Base-by-base conservation (phyloP, 345 rosid genomes). In the Eucalyptus paniculata region DNA sequence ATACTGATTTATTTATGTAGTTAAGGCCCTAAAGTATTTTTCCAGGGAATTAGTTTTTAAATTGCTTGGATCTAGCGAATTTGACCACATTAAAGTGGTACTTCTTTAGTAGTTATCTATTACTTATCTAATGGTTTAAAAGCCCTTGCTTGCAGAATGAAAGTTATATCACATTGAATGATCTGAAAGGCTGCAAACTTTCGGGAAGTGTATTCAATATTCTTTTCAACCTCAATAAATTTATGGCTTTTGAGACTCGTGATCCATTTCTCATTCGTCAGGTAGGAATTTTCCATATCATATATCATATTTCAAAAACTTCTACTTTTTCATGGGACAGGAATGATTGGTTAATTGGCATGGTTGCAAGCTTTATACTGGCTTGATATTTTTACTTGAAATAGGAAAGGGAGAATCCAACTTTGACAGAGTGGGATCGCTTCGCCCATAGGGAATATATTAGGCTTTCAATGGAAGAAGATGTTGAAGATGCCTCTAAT, bases 141-240 rank as follows among this genome's bases (percentile, higher is more conserved):
- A 77, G 47, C 44, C 47, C 60, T 82, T 50, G 49, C 56, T 88
- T 92, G 91, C 95, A 96, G 97, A 91, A 93, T 89, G 94, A 96
- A 92, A 92, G 96, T 87, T 95, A 92, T 83, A 90, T 97, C 93
- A 96, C 95, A 47, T 92, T 96, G 44, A 89, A 90, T 77, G 98
- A 97, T 89, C 87, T 96, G 91, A 96, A 96, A 94, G 89, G 88
- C 80, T 94, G 93, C 88, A 93, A 95, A 91, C 98, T 97, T 88
- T 95, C 99, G 6, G 98, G 97, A 90, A 93, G 94, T 90, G 94
- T 96, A 65, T 97, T 97, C 92, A 96, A 96, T 91, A 94, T 96
- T 88, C 98, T 97, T 90, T 97, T 96, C 92, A 97, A 96, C 92
- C 97, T 96, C 51, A 93, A 95, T 80, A 97, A 97, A 90, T 96